A percentile compares a stretch with the other conserved stretches of the same genome.
phyloP scores from a whole-genome alignment of 2,329 filamentous ascomycete genomes.

The Biscogniauxia mediterranea region DNA sequence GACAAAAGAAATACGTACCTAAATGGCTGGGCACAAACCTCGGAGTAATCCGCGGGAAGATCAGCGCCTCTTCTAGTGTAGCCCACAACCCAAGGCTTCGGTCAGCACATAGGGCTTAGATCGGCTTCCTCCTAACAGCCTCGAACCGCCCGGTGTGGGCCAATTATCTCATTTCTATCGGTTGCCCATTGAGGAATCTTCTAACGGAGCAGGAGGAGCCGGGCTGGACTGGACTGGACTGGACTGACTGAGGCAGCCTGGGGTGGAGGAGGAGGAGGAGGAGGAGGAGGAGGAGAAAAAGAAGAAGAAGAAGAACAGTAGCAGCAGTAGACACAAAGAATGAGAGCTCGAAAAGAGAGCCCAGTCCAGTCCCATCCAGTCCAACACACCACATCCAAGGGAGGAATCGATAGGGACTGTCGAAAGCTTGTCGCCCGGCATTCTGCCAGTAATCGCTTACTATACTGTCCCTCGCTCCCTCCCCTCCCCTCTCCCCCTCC shows the following conservation, averaged over 20 bases:
- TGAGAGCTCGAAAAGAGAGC: too few relatives aligned
- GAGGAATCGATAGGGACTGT: neutral
- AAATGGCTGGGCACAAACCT: too few relatives aligned
- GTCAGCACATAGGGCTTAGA: slow-evolving; percentile 1
- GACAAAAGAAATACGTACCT: too few relatives aligned
- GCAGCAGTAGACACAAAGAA: too few relatives aligned
- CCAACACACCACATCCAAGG: too few relatives aligned
- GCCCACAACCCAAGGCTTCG: neutral
- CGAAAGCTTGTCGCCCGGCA: neutral
- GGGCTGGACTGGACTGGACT: too few relatives aligned
- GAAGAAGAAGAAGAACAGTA: too few relatives aligned
- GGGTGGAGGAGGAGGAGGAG: too few relatives aligned
- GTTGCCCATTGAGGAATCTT: neutral
- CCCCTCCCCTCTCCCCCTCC: neutral
- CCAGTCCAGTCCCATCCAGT: too few relatives aligned
- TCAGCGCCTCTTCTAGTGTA: neutral
- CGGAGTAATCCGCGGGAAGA: neutral
- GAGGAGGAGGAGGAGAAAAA: neutral
- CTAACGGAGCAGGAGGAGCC: neutral
- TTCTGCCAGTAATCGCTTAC: neutral
- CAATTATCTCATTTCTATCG: neutral
- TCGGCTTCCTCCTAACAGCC: neutral
- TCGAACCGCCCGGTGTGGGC: neutral
- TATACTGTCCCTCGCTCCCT: neutral
- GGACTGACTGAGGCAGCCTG: neutral